These are phyloP conservation scores for Tetracladium marchalianum DNA, from an alignment of 495 filamentous ascomycete genomes.

Conservation along the genomic window DNA sequence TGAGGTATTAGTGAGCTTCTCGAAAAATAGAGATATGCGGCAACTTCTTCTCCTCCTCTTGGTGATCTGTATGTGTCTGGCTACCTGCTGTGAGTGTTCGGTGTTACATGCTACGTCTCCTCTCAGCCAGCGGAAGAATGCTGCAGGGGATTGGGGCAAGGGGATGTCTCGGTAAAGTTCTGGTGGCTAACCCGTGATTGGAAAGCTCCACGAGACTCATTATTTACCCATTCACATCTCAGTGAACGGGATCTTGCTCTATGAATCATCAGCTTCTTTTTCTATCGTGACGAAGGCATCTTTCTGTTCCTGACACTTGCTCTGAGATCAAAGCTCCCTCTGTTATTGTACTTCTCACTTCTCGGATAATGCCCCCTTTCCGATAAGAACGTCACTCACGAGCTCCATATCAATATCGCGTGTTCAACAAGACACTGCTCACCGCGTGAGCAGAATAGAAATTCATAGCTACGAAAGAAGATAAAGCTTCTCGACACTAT, in stretches of 20 bases:
- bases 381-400: too few relatives aligned
- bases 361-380: neutral
- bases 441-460: neutral
- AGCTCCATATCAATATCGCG: too few relatives aligned
- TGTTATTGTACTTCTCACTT: neutral
- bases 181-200: neutral
- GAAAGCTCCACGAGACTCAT: neutral
- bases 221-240: too few relatives aligned
- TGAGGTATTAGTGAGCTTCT: slow-evolving; percentile 1
- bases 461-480: too few relatives aligned
- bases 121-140: neutral
- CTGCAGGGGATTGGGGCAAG: neutral
- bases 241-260: too few relatives aligned
- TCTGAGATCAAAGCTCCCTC: neutral
- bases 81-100: neutral
- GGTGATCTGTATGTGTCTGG: neutral
- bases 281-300: too few relatives aligned
- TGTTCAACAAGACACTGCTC: too few relatives aligned
- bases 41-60: neutral
- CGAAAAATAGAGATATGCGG: slow-evolving; percentile 14
- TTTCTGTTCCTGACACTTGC: neutral
- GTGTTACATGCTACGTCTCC: neutral
- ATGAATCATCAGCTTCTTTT: too few relatives aligned
- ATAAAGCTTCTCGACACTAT: neutral
- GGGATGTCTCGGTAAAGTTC: neutral